phyloP scores from a whole-genome alignment of 208 protist species.

The Trypanosoma grayi region DNA sequence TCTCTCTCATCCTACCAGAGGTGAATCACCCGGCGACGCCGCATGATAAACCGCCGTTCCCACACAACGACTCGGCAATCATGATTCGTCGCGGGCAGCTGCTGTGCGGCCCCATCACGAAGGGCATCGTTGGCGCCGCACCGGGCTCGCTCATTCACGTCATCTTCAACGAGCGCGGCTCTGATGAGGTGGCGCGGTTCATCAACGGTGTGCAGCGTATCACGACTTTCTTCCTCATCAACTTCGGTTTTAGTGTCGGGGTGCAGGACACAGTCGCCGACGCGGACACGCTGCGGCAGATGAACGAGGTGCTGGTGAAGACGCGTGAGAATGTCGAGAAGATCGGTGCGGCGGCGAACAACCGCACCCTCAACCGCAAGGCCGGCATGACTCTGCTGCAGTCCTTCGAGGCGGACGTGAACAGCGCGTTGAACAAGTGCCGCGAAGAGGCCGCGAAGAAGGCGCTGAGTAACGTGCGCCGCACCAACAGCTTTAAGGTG shows the following conservation, averaged over 20 bases:
- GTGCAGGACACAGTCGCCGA: constrained; percentile 98
- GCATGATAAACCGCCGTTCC: constrained; percentile 65
- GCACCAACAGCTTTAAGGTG: constrained; percentile 94
- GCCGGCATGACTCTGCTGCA: constrained; percentile 96
- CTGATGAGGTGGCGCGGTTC: constrained; percentile 88
- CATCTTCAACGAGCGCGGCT: constrained; percentile 97
- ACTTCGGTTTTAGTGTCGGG: constrained; percentile 97
- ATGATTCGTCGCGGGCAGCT: constrained; percentile 94
- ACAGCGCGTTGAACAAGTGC: constrained; percentile 92
- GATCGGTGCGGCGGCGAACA: constrained; percentile 91
- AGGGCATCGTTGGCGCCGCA: constrained; percentile 86
- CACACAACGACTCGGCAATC: constrained; percentile 78
- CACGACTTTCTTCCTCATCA: constrained; percentile 97
- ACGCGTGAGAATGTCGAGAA: constrained; percentile 89
- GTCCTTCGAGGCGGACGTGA: constrained; percentile 99
- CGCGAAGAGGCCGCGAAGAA: constrained; percentile 89
- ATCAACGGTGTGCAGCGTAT: constrained; percentile 95
- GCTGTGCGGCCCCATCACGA: constrained; percentile 88
- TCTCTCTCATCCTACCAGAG: constrained; percentile 96
- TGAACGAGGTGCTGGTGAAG: constrained; percentile 89
- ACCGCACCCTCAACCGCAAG: constrained; percentile 92
- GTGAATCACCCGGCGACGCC: constrained; percentile 86
- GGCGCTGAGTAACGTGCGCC: constrained; percentile 76
- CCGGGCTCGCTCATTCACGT: constrained; percentile 96
- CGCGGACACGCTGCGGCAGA: constrained; percentile 87